Base-by-base conservation (phyloP, 257 asterid genomes). In the Fraxinus pennsylvanica region DNA sequence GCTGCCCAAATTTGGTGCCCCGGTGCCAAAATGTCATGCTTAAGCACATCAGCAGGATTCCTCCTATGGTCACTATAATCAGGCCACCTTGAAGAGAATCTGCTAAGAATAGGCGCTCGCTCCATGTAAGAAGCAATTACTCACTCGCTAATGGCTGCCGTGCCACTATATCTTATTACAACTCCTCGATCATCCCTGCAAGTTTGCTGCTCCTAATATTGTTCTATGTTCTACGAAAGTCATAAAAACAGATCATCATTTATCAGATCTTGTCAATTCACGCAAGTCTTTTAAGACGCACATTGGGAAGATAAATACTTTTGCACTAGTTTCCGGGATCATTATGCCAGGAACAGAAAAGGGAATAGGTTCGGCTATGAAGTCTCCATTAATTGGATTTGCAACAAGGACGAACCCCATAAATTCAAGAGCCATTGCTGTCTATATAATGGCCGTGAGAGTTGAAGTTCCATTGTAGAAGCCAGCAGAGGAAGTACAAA, bases 1-100 rank as follows among this genome's bases (percentile, higher is more conserved):
- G 98, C 99, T 43, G 93, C 98, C 98, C 98, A 95, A 54, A 93
- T 93, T 80, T 95, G 99, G 84, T 93, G 90, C 43, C 97, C 99
- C 0, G 98, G 98, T 39, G 98, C 99, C 81, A 95, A 81, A 80
- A 93, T 85, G 79, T 95, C 98, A 0, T 98, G 99, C 90, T 93
- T 95, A 10, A 95, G 94, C 8, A 95, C 92, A 83, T 95, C 98
- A 9, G 84, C 85, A 14, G 99, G 96, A 59, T 38, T 88, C 82
- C 87, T 87, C 15, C 41, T 82, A 74, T 80, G 88, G 82, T 91
- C 90, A 12, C 84, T 79, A 78, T 79, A 91, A 89, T 95, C 96
- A 41, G 97, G 98, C 2, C 99, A 97, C 68, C 99, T 86, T 17
- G 99, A 88, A 19, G 98, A 95, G 91, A 90, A 95, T 81, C 98